Evolutionary conservation across 192 early-diverging fungal genomes (phyloP).

Genomic region (Dimargaris verticillata): DNA sequence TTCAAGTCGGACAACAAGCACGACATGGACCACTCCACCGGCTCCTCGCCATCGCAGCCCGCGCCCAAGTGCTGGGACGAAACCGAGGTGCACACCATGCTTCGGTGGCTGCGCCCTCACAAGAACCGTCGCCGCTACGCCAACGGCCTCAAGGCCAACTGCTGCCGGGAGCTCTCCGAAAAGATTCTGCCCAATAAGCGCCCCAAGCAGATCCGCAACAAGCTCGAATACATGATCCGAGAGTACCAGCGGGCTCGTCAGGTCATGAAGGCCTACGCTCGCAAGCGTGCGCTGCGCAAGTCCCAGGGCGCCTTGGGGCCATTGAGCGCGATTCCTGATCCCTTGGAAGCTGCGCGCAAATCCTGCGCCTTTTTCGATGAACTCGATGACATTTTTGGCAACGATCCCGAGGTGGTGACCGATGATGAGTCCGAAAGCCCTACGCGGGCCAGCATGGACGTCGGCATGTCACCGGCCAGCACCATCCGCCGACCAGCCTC

Average conservation of each 20-base stretch:
- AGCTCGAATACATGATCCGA: constrained; percentile 11
- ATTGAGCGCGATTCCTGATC: neutral
- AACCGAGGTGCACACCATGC: constrained; percentile 1
- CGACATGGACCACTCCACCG: too few species aligned
- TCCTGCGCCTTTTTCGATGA: constrained; percentile 9
- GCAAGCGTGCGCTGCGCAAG: neutral
- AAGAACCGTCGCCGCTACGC: constrained; percentile 11
- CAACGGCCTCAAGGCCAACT: constrained; percentile 12
- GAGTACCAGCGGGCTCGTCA: constrained; percentile 10
- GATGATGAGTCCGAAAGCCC: neutral
- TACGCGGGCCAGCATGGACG: neutral
- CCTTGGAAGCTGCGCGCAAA: constrained; percentile 8
- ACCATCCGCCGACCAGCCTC: neutral
- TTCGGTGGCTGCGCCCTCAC: constrained; percentile 7
- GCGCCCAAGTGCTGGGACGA: constrained; percentile 11
- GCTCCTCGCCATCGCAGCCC: too few species aligned
- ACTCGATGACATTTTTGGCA: constrained; percentile 6
- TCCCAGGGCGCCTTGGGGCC: neutral
- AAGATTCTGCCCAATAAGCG: constrained; percentile 3
- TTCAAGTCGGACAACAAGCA: neutral
- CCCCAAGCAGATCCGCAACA: constrained; percentile 11
- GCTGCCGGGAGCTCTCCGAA: constrained; percentile 11
- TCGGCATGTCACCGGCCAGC: neutral
- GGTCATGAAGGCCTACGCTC: constrained; percentile 5
- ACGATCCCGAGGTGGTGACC: constrained; percentile 9